These are phyloP conservation scores for Cutaneotrichosporon sp. DNA, from an alignment of 1,284 basidiomycete genomes.

Conservation along the genomic window DNA sequence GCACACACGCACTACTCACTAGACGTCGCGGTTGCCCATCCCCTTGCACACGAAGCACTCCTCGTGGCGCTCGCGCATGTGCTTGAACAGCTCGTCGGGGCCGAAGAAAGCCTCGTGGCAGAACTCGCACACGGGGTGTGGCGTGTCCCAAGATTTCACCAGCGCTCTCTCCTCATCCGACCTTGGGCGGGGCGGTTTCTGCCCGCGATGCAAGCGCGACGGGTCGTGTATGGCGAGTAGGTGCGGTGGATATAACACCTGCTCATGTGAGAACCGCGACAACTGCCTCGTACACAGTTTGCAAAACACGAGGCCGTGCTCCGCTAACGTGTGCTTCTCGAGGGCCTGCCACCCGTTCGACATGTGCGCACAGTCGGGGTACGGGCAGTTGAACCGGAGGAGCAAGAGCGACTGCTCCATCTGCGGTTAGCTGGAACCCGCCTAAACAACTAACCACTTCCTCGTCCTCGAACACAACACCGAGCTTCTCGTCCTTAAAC, in stretches of 20 bases:
- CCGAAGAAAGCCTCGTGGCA: slow-evolving; percentile 88
- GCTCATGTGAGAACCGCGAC: slow-evolving; percentile 96
- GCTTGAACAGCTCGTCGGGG: slow-evolving; percentile 88
- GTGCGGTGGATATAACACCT: slow-evolving; percentile 74
- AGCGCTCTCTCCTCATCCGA: slow-evolving; percentile 46
- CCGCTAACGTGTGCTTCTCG: slow-evolving; percentile 60
- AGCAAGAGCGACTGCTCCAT: slow-evolving; percentile 93
- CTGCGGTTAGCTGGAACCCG: slow-evolving; percentile 36
- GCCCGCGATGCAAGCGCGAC: slow-evolving; percentile 62
- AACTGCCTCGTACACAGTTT: slow-evolving; percentile 87
- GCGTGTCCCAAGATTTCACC: slow-evolving; percentile 50
- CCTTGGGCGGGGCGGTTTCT: slow-evolving; percentile 44
- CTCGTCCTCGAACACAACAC: slow-evolving; percentile 82
- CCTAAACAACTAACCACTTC: slow-evolving; percentile 62
- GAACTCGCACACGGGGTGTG: slow-evolving; percentile 62
- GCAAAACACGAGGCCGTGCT: slow-evolving; percentile 78
- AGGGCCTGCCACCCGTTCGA: slow-evolving; percentile 86
- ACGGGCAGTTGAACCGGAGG: slow-evolving; percentile 84
- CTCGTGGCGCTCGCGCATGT: slow-evolving; percentile 92
- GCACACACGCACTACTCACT: slow-evolving; percentile 62
- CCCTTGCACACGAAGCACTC: slow-evolving; percentile 95
- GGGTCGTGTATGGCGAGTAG: slow-evolving; percentile 77
- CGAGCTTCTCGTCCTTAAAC: slow-evolving; percentile 73
- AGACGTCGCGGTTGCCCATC: slow-evolving; percentile 75
- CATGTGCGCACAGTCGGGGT: slow-evolving; percentile 76